Percentiles rank a stretch among this genome's conserved stretches.
These are phyloP conservation scores for Neurospora tetrasperma DNA, from an alignment of 495 filamentous ascomycete species.

Conservation along the genomic window DNA sequence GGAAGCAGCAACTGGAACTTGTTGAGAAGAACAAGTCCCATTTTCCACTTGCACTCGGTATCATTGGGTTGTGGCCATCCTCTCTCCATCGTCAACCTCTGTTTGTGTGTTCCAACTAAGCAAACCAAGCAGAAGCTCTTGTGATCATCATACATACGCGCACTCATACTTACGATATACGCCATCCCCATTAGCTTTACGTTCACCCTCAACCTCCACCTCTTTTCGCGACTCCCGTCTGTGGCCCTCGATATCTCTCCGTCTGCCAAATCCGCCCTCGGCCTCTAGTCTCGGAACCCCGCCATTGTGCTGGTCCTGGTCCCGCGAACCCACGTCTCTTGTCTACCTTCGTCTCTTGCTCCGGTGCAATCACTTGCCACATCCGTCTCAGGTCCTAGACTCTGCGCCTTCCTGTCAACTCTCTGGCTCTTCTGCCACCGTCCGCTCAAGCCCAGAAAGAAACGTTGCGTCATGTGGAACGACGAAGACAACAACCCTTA, in stretches of 20 bases:
- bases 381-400: background rate
- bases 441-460: background rate
- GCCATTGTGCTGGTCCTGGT: background rate
- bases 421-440: background rate
- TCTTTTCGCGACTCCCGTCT: background rate
- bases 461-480: constrained; percentile 54
- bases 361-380: background rate
- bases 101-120: background rate
- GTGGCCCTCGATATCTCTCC: background rate
- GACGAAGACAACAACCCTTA: constrained; percentile 92
- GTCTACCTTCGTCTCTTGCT: background rate
- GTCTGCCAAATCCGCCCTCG: background rate
- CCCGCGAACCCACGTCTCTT: background rate
- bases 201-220: background rate
- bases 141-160: background rate
- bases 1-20: background rate
- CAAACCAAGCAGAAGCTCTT: background rate
- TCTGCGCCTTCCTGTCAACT: background rate
- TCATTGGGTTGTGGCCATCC: background rate
- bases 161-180: background rate
- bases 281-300: background rate
- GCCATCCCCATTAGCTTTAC: background rate
- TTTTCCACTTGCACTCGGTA: background rate
- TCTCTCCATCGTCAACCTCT: background rate
- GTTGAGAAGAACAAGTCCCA: background rate